These are phyloP conservation scores for Populus pruinosa DNA, from an alignment of 345 rosid genomes.

Conservation along the genomic window DNA sequence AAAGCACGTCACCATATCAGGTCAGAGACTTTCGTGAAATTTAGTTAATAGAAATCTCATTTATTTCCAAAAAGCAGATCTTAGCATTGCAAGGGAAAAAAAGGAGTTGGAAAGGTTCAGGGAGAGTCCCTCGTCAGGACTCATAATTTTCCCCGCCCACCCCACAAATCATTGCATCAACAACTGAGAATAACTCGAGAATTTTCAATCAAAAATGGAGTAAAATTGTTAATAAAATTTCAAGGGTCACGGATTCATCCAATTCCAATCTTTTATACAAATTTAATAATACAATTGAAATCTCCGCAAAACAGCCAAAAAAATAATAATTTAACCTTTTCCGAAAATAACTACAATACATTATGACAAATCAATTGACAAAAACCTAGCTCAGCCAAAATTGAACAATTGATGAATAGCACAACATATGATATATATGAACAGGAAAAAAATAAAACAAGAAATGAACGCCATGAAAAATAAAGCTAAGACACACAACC, in stretches of 20 bases:
- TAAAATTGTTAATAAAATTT: neutral
- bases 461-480: neutral
- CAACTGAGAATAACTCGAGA: neutral
- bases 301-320: neutral
- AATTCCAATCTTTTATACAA: neutral
- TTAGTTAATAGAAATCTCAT: too few species aligned
- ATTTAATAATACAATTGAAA: neutral
- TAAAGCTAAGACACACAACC: neutral
- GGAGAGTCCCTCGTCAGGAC: too few species aligned
- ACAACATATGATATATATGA: constrained; percentile 2
- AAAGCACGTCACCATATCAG: too few species aligned
- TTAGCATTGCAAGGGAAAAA: too few species aligned
- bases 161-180: too few species aligned
- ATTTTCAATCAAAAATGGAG: neutral
- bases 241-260: neutral
- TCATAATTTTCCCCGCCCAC: too few species aligned
- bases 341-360: neutral
- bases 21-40: too few species aligned
- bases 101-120: too few species aligned
- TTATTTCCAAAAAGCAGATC: too few species aligned
- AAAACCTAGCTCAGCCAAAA: constrained; percentile 9
- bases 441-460: neutral
- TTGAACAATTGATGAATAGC: neutral
- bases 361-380: constrained; percentile 6
- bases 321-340: neutral